phyloP scores from a whole-genome alignment of 2,329 filamentous ascomycete species.

The Reticulascus tulasneorum region DNA sequence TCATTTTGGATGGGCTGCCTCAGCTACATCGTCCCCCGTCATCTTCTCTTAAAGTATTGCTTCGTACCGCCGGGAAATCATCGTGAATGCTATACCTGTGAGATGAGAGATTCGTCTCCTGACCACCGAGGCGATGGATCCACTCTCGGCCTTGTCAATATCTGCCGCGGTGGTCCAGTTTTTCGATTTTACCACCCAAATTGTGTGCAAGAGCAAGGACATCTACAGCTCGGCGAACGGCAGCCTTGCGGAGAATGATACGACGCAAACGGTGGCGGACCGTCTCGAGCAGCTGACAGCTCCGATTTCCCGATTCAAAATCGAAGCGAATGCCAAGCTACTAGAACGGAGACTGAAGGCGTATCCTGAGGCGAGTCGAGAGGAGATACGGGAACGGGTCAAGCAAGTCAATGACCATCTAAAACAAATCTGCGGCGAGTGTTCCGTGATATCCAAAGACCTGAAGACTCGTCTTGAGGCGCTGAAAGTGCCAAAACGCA shows the following conservation, averaged over 20 bases:
- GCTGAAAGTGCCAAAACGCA: background rate
- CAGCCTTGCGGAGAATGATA: background rate
- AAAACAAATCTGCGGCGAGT: background rate
- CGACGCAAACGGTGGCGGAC: background rate
- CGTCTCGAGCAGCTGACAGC: background rate
- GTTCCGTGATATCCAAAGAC: background rate
- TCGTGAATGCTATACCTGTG: no score
- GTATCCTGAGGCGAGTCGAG: no score
- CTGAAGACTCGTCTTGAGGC: background rate
- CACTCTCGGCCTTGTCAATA: background rate
- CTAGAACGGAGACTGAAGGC: background rate
- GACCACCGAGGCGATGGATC: no score
- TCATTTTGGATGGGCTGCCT: no score
- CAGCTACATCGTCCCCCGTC: no score
- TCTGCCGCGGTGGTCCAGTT: slow-evolving; percentile 1
- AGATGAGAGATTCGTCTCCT: no score
- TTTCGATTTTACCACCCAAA: background rate
- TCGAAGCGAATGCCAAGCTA: background rate
- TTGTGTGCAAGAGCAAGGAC: background rate
- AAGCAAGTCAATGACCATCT: background rate
- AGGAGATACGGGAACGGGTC: no score
- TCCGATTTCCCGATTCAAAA: background rate
- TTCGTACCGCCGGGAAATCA: no score
- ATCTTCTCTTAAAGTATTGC: no score
- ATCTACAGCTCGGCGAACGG: background rate